Percentiles rank a stretch among this genome's conserved stretches.
Evolutionary conservation across 2,329 filamentous ascomycete genomes (phyloP).

Genomic region (Alternaria brassicicola): DNA sequence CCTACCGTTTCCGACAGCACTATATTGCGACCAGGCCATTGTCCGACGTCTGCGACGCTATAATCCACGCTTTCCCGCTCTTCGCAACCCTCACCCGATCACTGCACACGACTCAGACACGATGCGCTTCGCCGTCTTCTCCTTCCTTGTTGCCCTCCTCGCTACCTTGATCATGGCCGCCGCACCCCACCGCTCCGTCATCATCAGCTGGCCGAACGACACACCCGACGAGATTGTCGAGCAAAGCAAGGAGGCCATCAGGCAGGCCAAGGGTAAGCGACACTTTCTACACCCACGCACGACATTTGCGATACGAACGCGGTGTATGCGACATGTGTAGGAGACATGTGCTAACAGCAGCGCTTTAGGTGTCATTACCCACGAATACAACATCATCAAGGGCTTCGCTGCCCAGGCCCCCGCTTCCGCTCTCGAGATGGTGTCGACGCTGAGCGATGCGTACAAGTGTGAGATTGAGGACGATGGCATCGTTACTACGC

Average conservation of each 20-base stretch:
- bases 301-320: neutral
- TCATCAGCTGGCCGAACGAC: slow-evolving; percentile 76
- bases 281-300: neutral
- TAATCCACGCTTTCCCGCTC: neutral
- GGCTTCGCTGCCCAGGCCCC: slow-evolving; percentile 79
- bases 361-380: slow-evolving; percentile 61
- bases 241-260: slow-evolving; percentile 73
- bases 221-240: slow-evolving; percentile 71
- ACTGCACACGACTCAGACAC: slow-evolving; percentile 25
- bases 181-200: slow-evolving; percentile 69
- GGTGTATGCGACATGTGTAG: neutral
- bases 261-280: slow-evolving; percentile 67
- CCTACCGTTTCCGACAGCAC: neutral
- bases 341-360: slow-evolving; percentile 47
- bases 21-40: neutral
- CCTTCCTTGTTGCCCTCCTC: slow-evolving; percentile 64
- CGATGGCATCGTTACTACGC: slow-evolving; percentile 68
- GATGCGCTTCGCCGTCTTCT: slow-evolving; percentile 70
- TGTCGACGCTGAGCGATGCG: slow-evolving; percentile 66
- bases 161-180: slow-evolving; percentile 67
- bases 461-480: slow-evolving; percentile 75
- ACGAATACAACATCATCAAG: slow-evolving; percentile 71
- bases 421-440: slow-evolving; percentile 68
- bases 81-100: neutral
- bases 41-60: neutral